phyloP scores from a whole-genome alignment of 73 alveolate species.

The Paramecium sonneborni region DNA sequence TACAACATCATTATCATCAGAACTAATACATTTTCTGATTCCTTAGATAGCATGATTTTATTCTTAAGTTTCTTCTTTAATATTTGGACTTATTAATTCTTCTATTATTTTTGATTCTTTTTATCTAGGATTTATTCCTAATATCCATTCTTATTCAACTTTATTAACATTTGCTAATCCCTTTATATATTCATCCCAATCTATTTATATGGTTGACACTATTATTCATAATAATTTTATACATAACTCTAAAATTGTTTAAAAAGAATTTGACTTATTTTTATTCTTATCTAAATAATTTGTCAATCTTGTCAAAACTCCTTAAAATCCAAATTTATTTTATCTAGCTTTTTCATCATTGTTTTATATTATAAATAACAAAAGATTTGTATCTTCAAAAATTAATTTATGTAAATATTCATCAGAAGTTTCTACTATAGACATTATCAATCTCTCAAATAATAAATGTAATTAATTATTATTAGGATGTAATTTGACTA shows the following conservation, averaged over 20 bases:
- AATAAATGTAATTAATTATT: conserved; percentile 4
- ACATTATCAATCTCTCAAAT: background rate
- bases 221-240: background rate
- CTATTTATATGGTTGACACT: background rate
- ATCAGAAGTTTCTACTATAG: background rate
- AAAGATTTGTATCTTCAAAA: background rate
- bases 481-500: background rate
- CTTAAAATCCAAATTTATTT: conserved; percentile 2
- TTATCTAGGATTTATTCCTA: conserved; percentile 11
- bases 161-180: background rate
- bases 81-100: background rate
- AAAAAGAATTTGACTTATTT: background rate
- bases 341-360: background rate
- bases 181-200: background rate
- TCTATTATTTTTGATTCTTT: background rate
- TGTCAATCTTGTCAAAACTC: background rate
- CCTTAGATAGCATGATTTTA: background rate
- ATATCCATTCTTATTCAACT: background rate
- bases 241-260: background rate
- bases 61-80: background rate
- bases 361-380: background rate
- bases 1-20: background rate
- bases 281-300: background rate
- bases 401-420: background rate
- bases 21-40: background rate